These are phyloP conservation scores for Incumbomyces lentus DNA, from an alignment of 2,329 filamentous ascomycete genomes.

Conservation along the genomic window DNA sequence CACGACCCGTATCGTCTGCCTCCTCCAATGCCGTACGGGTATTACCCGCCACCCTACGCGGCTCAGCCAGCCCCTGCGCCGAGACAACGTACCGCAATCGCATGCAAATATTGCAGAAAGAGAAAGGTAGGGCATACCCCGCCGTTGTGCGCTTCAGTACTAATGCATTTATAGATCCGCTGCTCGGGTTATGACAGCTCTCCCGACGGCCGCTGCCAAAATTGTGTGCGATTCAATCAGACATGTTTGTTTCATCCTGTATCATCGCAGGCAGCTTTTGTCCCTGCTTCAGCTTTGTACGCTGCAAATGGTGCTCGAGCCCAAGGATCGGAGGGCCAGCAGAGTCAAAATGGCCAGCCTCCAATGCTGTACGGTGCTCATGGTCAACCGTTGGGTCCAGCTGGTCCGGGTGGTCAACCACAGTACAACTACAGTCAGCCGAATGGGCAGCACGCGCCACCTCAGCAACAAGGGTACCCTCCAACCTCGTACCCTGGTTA, in stretches of 20 bases:
- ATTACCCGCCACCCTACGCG: conserved; percentile 30
- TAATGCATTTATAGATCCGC: conserved; percentile 48
- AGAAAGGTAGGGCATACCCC: conserved; percentile 35
- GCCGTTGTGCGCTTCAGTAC: conserved; percentile 1
- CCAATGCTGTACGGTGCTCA: conserved; percentile 39
- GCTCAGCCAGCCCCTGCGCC: conserved; percentile 34
- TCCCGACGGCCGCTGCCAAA: conserved; percentile 60
- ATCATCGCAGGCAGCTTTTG: conserved; percentile 62
- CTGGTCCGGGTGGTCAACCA: conserved; percentile 21
- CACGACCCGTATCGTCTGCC: conserved; percentile 34
- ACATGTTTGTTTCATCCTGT: conserved; percentile 70
- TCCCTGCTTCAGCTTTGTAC: conserved; percentile 60
- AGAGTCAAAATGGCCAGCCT: conserved; percentile 25
- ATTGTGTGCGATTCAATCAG: conserved; percentile 64
- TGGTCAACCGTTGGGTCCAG: conserved; percentile 38
- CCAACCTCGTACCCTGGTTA: conserved; percentile 8
- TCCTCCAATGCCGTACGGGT: conserved; percentile 27
- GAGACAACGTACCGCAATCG: conserved; percentile 42
- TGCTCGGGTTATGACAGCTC: conserved; percentile 66
- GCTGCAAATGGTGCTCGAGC: conserved; percentile 32
- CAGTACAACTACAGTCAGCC: conserved; percentile 31
- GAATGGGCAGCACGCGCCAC: conserved; percentile 15
- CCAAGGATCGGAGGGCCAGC: conserved; percentile 21
- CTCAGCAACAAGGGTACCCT: conserved; percentile 17
- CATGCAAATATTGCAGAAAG: conserved; percentile 42